These are phyloP conservation scores for Monilinia polystroma DNA, from an alignment of 2,329 filamentous ascomycete species.

Conservation along the genomic window DNA sequence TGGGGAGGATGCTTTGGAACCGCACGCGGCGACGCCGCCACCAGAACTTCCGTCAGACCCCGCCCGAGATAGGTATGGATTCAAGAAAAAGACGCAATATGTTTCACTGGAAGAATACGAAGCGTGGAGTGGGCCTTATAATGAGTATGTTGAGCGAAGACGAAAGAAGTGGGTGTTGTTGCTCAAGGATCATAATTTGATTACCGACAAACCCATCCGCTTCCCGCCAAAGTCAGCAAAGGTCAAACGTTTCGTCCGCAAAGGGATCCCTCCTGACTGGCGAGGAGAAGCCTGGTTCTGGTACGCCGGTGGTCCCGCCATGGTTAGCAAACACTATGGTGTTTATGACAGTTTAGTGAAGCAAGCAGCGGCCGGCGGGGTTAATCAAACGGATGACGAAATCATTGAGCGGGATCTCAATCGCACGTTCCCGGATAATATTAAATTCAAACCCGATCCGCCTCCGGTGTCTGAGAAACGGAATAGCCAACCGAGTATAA, in stretches of 20 bases:
- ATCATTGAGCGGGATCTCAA: constrained; percentile 93
- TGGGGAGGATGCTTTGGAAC: constrained; percentile 26
- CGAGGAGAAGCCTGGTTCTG: constrained; percentile 97
- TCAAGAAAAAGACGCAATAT: constrained; percentile 83
- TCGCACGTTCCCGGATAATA: constrained; percentile 91
- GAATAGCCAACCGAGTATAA: constrained; percentile 36
- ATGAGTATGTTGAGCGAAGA: constrained; percentile 70
- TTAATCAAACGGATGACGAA: constrained; percentile 75
- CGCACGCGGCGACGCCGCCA: constrained; percentile 24
- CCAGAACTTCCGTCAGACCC: constrained; percentile 25
- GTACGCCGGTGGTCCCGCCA: constrained; percentile 83
- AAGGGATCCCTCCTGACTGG: constrained; percentile 92
- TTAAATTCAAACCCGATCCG: constrained; percentile 72
- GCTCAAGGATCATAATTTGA: constrained; percentile 72
- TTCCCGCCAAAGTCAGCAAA: constrained; percentile 82
- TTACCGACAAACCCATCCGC: constrained; percentile 67
- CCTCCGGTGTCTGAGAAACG: constrained; percentile 35
- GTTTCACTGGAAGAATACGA: constrained; percentile 77
- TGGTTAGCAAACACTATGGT: constrained; percentile 71
- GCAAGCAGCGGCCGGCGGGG: constrained; percentile 58
- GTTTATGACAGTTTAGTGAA: constrained; percentile 70
- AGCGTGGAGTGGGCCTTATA: constrained; percentile 74
- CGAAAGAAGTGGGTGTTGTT: constrained; percentile 79
- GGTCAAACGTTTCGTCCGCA: constrained; percentile 85
- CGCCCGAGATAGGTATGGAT: constrained; percentile 79